Conservation (phyloP, 306 rosid species). For the Gastrolobium bilobum region DNA sequence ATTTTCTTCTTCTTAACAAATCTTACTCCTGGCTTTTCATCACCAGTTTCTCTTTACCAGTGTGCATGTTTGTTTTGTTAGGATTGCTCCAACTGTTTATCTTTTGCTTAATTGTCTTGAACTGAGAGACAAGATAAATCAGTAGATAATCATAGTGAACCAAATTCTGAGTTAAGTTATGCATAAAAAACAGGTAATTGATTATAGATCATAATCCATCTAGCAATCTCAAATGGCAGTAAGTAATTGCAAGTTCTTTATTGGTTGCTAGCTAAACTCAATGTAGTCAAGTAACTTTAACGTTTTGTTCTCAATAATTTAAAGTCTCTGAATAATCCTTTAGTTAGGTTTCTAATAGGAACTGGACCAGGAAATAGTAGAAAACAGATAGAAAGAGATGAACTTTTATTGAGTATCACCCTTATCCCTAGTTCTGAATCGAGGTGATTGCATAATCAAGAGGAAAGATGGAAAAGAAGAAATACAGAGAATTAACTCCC, state of each 20-base stretch:
- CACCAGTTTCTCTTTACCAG: conserved; percentile 11
- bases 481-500: no score
- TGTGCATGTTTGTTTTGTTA: conserved; percentile 36
- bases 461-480: no score
- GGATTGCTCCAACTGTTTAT: conserved; percentile 28
- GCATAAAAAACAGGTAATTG: conserved; percentile 6
- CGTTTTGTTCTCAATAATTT: not conserved
- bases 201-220: not conserved
- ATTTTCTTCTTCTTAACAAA: conserved; percentile 33
- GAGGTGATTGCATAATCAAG: no score
- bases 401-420: no score
- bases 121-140: conserved; percentile 15
- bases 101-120: conserved; percentile 2
- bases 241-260: conserved; percentile 3
- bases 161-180: conserved; percentile 3
- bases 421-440: no score
- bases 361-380: no score
- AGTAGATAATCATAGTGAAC: conserved; percentile 3
- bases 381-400: no score
- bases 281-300: conserved; percentile 6
- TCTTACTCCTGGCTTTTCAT: conserved; percentile 17
- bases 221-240: not conserved
- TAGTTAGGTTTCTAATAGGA: not conserved
- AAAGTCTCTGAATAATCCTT: conserved; percentile 10
- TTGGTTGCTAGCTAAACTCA: conserved; percentile 5